Percentiles rank a stretch among this genome's conserved stretches.
phyloP scores from a whole-genome alignment of 106 monocot species.

The Phalaenopsis equestris region DNA sequence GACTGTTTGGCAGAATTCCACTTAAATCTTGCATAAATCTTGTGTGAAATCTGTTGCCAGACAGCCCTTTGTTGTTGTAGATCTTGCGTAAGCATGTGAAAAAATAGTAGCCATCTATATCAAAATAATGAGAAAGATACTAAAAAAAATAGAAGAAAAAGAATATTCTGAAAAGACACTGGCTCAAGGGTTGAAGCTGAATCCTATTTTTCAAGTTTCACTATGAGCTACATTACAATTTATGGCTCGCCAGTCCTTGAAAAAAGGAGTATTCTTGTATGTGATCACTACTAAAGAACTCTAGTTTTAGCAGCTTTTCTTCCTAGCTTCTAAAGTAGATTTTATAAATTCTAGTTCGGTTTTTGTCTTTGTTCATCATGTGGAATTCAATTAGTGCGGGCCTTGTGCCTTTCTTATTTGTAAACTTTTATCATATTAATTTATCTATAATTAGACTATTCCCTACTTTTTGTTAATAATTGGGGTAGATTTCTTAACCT shows the following conservation, averaged over 20 bases:
- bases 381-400: neutral
- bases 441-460: neutral
- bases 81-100: neutral
- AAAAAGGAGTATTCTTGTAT: neutral
- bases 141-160: too few relatives aligned
- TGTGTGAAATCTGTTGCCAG: too few relatives aligned
- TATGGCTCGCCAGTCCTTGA: neutral
- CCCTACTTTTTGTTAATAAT: neutral
- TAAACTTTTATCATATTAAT: neutral
- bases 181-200: too few relatives aligned
- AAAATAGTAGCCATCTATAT: neutral
- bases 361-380: neutral
- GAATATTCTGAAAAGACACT: too few relatives aligned
- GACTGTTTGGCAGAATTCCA: too few relatives aligned
- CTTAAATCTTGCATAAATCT: too few relatives aligned
- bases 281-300: neutral
- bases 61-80: neutral
- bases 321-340: neutral
- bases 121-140: neutral
- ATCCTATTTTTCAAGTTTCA: too few relatives aligned
- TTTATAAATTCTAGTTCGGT: neutral
- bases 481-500: neutral
- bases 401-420: neutral
- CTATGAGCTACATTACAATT: too few relatives aligned
- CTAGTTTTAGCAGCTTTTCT: neutral